Evolutionary conservation across 1,284 basidiomycete genomes (phyloP).

Genomic region (Apiotrichum siamense): DNA sequence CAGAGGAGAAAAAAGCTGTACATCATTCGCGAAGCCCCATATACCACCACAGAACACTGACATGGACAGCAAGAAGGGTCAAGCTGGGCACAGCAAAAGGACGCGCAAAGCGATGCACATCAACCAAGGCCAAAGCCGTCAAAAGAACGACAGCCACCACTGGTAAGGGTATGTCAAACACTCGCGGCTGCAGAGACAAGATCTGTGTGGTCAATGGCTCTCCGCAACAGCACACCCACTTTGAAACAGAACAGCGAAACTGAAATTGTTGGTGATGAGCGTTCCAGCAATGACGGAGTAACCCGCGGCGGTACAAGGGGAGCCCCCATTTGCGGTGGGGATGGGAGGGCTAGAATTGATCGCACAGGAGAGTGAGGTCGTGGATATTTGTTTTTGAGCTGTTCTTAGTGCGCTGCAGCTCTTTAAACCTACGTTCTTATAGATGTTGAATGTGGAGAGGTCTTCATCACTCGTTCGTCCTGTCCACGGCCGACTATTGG

Average conservation of each 20-base stretch:
- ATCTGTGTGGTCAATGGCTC: constrained; percentile 8
- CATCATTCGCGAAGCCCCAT: neutral
- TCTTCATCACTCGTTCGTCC: neutral
- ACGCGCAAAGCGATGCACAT: neutral
- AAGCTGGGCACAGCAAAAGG: neutral
- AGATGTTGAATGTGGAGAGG: neutral
- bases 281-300: neutral
- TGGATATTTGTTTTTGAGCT: constrained; percentile 14
- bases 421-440: neutral
- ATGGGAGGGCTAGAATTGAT: constrained; percentile 19
- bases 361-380: constrained; percentile 3
- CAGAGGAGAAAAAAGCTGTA: too few relatives aligned
- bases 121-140: constrained; percentile 1
- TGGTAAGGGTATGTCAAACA: constrained; percentile 8
- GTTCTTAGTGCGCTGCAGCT: neutral
- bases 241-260: constrained; percentile 13
- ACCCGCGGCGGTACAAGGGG: neutral
- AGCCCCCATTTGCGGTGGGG: neutral
- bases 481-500: neutral
- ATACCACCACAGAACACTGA: neutral
- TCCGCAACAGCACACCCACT: constrained; percentile 5
- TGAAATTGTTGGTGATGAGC: neutral
- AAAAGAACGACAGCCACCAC: constrained; percentile 13
- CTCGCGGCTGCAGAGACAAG: constrained; percentile 19
- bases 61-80: neutral